Conservation (phyloP, 176 grass and related monocot species). For the Zea luxurians region DNA sequence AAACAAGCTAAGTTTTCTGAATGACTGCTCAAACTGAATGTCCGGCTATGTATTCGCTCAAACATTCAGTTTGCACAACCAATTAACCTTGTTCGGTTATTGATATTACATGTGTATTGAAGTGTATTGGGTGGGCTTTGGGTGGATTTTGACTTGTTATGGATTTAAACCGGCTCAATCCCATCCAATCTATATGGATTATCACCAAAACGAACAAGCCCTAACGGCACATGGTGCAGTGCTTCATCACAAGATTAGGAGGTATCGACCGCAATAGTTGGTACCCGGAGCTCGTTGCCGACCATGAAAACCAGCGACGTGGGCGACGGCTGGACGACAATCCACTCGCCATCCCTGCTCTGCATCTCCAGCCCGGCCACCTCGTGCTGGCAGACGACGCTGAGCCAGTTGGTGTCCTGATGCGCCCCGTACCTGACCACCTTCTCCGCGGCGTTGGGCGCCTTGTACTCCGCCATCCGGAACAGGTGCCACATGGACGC, state of each 20-base stretch:
- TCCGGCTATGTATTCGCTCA: neutral
- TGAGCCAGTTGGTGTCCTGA: constrained; percentile 57
- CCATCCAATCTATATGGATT: too few relatives aligned
- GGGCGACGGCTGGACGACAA: constrained; percentile 44
- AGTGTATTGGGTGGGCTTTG: too few relatives aligned
- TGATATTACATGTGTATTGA: too few relatives aligned
- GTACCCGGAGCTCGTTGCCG: constrained; percentile 68
- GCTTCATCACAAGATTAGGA: neutral
- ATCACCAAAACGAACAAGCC: too few relatives aligned
- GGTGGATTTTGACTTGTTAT: too few relatives aligned
- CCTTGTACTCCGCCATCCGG: constrained; percentile 59
- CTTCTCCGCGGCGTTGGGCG: constrained; percentile 35
- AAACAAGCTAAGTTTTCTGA: neutral
- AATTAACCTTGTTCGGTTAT: too few relatives aligned
- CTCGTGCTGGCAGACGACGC: constrained; percentile 65
- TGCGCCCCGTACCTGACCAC: constrained; percentile 42
- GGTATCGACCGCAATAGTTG: neutral
- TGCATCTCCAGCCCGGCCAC: constrained; percentile 70
- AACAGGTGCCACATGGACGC: constrained; percentile 43
- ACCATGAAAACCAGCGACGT: constrained; percentile 66
- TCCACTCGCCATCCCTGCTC: constrained; percentile 59
- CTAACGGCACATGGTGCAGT: neutral
- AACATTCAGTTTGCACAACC: neutral
- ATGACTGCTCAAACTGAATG: neutral
- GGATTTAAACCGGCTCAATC: too few relatives aligned